Percentiles rank a stretch among this genome's conserved stretches.
Evolutionary conservation across 1,284 basidiomycete species (phyloP).

Genomic region (Cryptococcus wingfieldii): DNA sequence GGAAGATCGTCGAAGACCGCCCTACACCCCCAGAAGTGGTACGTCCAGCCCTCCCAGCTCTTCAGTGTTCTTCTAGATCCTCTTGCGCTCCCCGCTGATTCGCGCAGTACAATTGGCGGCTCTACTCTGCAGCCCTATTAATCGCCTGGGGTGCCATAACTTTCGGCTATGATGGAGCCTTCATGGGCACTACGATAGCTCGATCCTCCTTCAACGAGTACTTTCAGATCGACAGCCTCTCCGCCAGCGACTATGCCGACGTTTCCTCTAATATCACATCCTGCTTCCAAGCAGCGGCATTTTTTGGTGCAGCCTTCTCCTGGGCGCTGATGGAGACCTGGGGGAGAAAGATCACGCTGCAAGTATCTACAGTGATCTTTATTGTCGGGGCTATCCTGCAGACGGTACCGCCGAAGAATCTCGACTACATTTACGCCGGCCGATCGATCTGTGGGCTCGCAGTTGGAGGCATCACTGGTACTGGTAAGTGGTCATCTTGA

Average conservation of each 20-base stretch:
- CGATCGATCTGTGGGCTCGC: constrained; percentile 42
- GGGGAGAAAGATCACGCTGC: constrained; percentile 31
- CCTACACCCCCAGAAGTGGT: constrained; percentile 6
- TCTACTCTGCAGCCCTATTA: constrained; percentile 3
- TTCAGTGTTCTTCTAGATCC: background rate
- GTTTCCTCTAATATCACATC: constrained; percentile 47
- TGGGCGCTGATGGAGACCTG: constrained; percentile 27
- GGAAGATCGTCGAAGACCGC: constrained; percentile 4
- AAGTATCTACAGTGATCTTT: constrained; percentile 39
- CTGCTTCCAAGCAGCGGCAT: constrained; percentile 47
- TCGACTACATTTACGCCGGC: constrained; percentile 39
- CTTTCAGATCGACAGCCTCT: constrained; percentile 43
- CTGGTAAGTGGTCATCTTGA: constrained; percentile 20
- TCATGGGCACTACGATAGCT: constrained; percentile 52
- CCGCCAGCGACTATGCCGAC: constrained; percentile 5
- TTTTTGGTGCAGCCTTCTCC: constrained; percentile 33
- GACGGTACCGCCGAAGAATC: constrained; percentile 28
- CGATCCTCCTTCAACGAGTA: constrained; percentile 52
- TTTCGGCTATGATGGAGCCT: constrained; percentile 50
- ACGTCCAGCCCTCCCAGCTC: background rate
- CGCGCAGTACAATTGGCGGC: constrained; percentile 4
- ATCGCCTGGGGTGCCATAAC: constrained; percentile 1
- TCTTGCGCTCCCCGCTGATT: background rate
- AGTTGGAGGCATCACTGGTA: constrained; percentile 32
- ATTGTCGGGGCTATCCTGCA: constrained; percentile 39